These are phyloP conservation scores for Coemansia sp. DNA, from an alignment of 192 early-diverging fungal species.

Conservation along the genomic window DNA sequence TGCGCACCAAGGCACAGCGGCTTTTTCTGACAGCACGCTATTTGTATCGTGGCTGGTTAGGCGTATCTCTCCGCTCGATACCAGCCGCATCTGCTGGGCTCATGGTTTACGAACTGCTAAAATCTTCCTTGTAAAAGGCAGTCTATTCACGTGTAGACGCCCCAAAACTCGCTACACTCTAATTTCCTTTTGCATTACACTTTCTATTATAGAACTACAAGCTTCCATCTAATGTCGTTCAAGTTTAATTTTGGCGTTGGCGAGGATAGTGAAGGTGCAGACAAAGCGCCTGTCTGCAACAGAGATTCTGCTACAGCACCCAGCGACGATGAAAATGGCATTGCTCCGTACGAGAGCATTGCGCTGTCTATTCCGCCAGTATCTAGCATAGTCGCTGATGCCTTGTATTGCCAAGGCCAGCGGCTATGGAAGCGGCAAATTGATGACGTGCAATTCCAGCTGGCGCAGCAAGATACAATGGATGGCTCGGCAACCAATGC, in stretches of 20 bases:
- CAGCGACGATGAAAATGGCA: not conserved
- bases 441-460: slow-evolving; percentile 79
- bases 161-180: not conserved
- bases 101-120: slow-evolving; percentile 42
- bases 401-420: slow-evolving; percentile 27
- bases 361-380: slow-evolving; percentile 29
- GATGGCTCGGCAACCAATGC: slow-evolving; percentile 44
- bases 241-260: slow-evolving; percentile 44
- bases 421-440: slow-evolving; percentile 68
- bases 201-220: too few species aligned
- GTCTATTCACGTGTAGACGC: not conserved
- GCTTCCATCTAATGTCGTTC: slow-evolving; percentile 31
- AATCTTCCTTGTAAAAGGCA: slow-evolving; percentile 9
- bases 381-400: slow-evolving; percentile 42
- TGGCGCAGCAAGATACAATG: slow-evolving; percentile 71
- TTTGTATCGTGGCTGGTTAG: slow-evolving; percentile 48
- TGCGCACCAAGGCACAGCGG: slow-evolving; percentile 13
- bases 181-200: too few species aligned
- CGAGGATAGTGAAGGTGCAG: slow-evolving; percentile 17
- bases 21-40: slow-evolving; percentile 22
- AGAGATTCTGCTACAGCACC: not conserved
- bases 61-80: slow-evolving; percentile 46
- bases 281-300: too few species aligned
- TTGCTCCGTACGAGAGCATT: slow-evolving; percentile 23
- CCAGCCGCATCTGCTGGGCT: slow-evolving; percentile 44